These are phyloP conservation scores for Entomortierella parvispora DNA, from an alignment of 192 early-diverging fungal species.

Conservation along the genomic window DNA sequence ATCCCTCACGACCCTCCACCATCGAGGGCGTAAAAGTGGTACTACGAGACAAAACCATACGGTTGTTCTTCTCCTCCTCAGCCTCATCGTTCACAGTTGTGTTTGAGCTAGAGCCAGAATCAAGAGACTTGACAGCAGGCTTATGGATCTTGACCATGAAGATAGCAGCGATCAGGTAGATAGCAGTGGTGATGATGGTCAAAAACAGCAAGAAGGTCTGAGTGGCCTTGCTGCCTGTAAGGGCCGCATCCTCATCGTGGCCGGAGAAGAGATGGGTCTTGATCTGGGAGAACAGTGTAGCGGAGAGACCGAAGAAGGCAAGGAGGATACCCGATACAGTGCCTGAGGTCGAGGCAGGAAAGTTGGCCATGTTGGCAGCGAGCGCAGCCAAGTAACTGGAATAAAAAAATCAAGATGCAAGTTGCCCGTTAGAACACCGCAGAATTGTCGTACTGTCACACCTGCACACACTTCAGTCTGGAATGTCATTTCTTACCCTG, in stretches of 20 bases:
- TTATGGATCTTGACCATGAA: conserved; percentile 50
- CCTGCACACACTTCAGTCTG: no score
- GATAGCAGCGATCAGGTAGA: conserved; percentile 38
- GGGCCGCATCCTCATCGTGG: conserved; percentile 9
- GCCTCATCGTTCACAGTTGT: conserved; percentile 4
- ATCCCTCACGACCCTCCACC: conserved; percentile 27
- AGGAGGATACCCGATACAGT: conserved; percentile 46
- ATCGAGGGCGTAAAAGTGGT: conserved; percentile 48
- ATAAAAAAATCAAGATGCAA: not conserved
- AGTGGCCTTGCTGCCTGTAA: conserved; percentile 39
- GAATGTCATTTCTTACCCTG: no score
- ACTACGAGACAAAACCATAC: conserved; percentile 28
- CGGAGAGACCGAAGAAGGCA: conserved; percentile 52
- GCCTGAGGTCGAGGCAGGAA: conserved; percentile 44
- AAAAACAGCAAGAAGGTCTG: conserved; percentile 44
- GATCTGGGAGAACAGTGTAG: conserved; percentile 49
- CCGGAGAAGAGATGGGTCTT: conserved; percentile 47
- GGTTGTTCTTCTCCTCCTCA: conserved; percentile 6
- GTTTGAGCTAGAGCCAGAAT: conserved; percentile 19
- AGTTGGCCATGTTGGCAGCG: conserved; percentile 54
- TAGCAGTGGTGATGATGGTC: conserved; percentile 44
- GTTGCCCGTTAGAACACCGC: not conserved
- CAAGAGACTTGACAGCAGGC: conserved; percentile 20
- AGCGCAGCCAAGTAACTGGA: conserved; percentile 41
- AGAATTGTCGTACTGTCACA: no score